phyloP scores from a whole-genome alignment of 495 filamentous ascomycete genomes.

The Podospora appendiculata region DNA sequence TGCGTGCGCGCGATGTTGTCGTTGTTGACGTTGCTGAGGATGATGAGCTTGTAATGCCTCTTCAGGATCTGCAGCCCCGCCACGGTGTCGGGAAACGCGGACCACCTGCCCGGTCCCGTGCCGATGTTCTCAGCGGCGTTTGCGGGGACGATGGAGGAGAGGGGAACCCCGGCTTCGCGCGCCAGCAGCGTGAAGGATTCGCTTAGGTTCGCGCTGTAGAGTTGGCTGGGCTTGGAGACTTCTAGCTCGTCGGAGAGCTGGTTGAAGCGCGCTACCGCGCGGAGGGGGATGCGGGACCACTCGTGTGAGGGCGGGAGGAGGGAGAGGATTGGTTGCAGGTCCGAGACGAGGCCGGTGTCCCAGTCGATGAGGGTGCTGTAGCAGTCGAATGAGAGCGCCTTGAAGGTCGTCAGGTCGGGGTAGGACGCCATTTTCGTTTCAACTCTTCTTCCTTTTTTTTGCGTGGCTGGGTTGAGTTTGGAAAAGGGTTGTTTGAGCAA shows the following conservation, averaged over 20 bases:
- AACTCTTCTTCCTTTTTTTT: not conserved
- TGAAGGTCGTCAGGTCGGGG: slow-evolving; percentile 23
- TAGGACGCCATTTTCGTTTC: not conserved
- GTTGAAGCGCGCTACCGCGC: slow-evolving; percentile 26
- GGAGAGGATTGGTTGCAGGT: slow-evolving; percentile 33
- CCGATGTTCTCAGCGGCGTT: slow-evolving; percentile 37
- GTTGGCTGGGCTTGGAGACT: slow-evolving; percentile 38
- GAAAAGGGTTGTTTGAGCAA: not conserved
- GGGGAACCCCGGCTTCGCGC: slow-evolving; percentile 28
- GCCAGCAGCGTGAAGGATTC: slow-evolving; percentile 42
- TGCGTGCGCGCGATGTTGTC: slow-evolving; percentile 51
- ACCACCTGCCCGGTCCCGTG: slow-evolving; percentile 51
- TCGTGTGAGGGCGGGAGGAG: slow-evolving; percentile 34
- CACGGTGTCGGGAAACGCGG: slow-evolving; percentile 57
- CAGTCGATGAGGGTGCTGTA: slow-evolving; percentile 81
- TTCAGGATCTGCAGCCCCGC: slow-evolving; percentile 48
- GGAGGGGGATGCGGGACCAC: slow-evolving; percentile 26
- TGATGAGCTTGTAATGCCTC: slow-evolving; percentile 57
- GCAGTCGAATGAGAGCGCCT: slow-evolving; percentile 67
- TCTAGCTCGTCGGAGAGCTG: slow-evolving; percentile 30
- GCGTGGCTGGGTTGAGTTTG: not conserved
- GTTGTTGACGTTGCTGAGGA: slow-evolving; percentile 66
- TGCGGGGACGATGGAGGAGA: slow-evolving; percentile 14
- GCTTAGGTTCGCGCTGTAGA: slow-evolving; percentile 51
- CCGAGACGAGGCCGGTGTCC: slow-evolving; percentile 38